These are phyloP conservation scores for Diaporthe sp. DNA, from an alignment of 2,329 filamentous ascomycete species.

Conservation along the genomic window DNA sequence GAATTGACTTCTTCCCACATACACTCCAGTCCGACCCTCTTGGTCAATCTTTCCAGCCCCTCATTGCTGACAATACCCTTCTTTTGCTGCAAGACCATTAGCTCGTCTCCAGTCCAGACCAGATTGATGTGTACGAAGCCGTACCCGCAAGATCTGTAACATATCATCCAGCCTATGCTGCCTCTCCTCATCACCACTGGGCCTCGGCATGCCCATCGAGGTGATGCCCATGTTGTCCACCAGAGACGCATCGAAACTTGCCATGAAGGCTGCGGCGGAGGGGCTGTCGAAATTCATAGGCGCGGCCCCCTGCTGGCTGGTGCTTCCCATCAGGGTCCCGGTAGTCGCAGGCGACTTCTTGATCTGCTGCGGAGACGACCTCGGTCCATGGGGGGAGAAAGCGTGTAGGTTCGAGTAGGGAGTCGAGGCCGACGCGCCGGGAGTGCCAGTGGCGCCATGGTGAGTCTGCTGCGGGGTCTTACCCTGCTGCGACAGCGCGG, in stretches of 20 bases:
- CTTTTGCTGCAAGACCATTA: conserved; percentile 49
- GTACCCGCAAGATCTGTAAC: conserved; percentile 63
- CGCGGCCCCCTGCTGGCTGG: conserved; percentile 31
- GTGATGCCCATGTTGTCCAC: conserved; percentile 65
- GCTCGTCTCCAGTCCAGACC: conserved; percentile 46
- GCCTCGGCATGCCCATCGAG: conserved; percentile 56
- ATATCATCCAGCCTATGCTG: conserved; percentile 67
- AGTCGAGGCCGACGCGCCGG: conserved; percentile 77
- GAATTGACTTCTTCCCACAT: conserved; percentile 67
- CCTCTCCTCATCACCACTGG: conserved; percentile 63
- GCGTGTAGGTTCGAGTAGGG: conserved; percentile 68
- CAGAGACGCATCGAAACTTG: conserved; percentile 62
- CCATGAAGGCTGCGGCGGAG: conserved; percentile 71
- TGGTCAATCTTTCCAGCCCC: conserved; percentile 78
- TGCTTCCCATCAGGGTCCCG: conserved; percentile 57
- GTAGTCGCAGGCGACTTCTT: conserved; percentile 72
- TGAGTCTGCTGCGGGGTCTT: conserved; percentile 61
- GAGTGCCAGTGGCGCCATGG: conserved; percentile 66
- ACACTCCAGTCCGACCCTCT: conserved; percentile 74
- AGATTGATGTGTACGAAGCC: conserved; percentile 45
- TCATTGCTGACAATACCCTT: conserved; percentile 79
- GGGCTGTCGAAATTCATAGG: conserved; percentile 73
- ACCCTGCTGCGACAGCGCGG: conserved; percentile 63
- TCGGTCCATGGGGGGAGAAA: conserved; percentile 69
- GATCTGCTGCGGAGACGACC: conserved; percentile 74